phyloP scores from a whole-genome alignment of 441 rosid species.

The Hura crepitans region DNA sequence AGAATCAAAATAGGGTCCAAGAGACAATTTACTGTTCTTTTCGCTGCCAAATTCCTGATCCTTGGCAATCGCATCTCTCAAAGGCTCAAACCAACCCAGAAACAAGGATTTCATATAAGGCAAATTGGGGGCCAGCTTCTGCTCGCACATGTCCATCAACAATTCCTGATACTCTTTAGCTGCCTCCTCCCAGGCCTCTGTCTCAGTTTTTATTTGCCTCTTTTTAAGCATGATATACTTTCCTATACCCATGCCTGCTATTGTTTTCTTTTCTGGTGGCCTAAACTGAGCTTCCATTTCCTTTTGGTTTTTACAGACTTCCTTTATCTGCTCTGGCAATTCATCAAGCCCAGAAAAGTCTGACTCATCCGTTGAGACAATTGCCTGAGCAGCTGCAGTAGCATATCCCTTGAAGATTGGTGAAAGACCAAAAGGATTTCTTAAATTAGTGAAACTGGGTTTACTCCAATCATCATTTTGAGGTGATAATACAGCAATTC shows the following conservation, averaged over 20 bases:
- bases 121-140: constrained; percentile 89
- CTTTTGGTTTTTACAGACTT: constrained; percentile 36
- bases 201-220: constrained; percentile 77
- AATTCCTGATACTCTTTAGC: constrained; percentile 80
- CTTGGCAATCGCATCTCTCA: constrained; percentile 60
- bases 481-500: constrained; percentile 20
- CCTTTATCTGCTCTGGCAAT: constrained; percentile 45
- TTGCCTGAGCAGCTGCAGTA: constrained; percentile 49
- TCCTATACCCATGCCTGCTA: constrained; percentile 54
- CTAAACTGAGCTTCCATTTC: constrained; percentile 25
- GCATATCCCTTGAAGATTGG: constrained; percentile 37
- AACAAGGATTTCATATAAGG: constrained; percentile 79
- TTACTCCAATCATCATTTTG: constrained; percentile 26
- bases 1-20: constrained; percentile 47
- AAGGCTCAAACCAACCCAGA: constrained; percentile 94
- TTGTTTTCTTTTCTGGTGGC: constrained; percentile 30
- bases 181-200: constrained; percentile 86
- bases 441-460: constrained; percentile 20
- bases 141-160: constrained; percentile 83
- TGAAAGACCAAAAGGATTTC: constrained; percentile 24
- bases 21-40: constrained; percentile 34
- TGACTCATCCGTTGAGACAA: constrained; percentile 61
- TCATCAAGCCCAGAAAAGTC: constrained; percentile 73
- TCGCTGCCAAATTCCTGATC: constrained; percentile 52
- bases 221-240: constrained; percentile 50